These are phyloP conservation scores for Mortierella alpina DNA, from an alignment of 192 early-diverging fungal genomes.

Conservation along the genomic window DNA sequence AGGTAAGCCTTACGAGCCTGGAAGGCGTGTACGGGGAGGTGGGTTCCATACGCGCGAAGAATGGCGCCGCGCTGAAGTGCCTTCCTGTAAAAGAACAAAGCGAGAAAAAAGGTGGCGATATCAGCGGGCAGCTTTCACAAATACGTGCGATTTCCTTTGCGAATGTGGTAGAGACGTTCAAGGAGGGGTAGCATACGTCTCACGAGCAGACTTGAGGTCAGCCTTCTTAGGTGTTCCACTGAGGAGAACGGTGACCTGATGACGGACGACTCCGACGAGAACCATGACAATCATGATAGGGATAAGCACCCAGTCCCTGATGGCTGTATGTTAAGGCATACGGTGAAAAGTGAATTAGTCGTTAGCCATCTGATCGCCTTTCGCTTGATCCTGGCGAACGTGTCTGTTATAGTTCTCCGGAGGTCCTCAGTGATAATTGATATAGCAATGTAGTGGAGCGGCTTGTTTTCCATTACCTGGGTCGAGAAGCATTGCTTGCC, in stretches of 20 bases:
- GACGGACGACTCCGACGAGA: slow-evolving; percentile 93
- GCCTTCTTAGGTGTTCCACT: slow-evolving; percentile 83
- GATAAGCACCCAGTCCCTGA: slow-evolving; percentile 93
- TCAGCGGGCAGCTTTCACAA: not conserved
- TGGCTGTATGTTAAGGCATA: slow-evolving; percentile 56
- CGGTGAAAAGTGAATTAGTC: too few species aligned
- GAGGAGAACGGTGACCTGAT: slow-evolving; percentile 92
- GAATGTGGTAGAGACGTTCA: not conserved
- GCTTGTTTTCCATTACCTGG: slow-evolving; percentile 55
- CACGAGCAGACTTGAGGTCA: slow-evolving; percentile 81
- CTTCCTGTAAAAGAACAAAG: slow-evolving; percentile 57
- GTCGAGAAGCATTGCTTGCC: slow-evolving; percentile 76
- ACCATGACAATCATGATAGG: slow-evolving; percentile 99
- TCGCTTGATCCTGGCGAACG: too few species aligned
- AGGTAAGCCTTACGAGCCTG: slow-evolving; percentile 75
- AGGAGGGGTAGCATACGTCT: slow-evolving; percentile 64
- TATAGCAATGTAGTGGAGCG: too few species aligned
- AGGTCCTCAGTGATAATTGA: not conserved
- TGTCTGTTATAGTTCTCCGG: not conserved
- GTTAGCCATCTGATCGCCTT: not conserved
- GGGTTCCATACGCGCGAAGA: slow-evolving; percentile 73
- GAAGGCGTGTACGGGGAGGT: slow-evolving; percentile 82
- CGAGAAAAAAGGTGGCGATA: not conserved
- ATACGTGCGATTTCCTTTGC: not conserved
- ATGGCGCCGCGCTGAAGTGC: slow-evolving; percentile 79